These are phyloP conservation scores for Yueomyces sp. DNA, from an alignment of 805 yeast species.

Conservation along the genomic window DNA sequence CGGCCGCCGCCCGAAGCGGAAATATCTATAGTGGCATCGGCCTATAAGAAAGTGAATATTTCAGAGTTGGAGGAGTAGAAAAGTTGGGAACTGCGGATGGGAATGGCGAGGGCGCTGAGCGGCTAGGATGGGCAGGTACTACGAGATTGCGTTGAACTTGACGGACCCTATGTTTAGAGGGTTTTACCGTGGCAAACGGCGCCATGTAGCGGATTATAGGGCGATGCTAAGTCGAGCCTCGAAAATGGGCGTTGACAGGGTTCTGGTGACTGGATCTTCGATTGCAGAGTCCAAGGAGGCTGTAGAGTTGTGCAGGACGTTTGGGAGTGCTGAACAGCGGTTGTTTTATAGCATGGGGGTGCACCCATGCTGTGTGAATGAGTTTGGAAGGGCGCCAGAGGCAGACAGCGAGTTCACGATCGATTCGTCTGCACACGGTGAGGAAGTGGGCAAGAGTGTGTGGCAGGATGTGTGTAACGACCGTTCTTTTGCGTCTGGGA, in stretches of 20 bases:
- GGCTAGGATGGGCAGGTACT: constrained; percentile 6
- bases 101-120: neutral
- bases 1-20: neutral
- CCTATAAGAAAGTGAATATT: neutral
- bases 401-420: constrained; percentile 15
- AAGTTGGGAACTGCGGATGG: neutral
- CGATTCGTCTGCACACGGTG: constrained; percentile 17
- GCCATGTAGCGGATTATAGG: constrained; percentile 55
- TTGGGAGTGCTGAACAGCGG: constrained; percentile 4
- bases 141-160: constrained; percentile 57
- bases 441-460: constrained; percentile 6
- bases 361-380: constrained; percentile 82
- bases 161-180: constrained; percentile 88
- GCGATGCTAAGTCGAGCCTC: constrained; percentile 56
- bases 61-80: neutral
- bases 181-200: constrained; percentile 50
- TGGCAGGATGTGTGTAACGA: constrained; percentile 3
- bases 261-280: constrained; percentile 77
- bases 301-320: constrained; percentile 30
- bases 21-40: neutral
- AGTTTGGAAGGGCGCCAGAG: constrained; percentile 22
- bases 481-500: constrained; percentile 3
- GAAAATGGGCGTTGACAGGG: constrained; percentile 46
- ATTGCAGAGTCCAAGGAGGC: constrained; percentile 54
- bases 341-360: constrained; percentile 76